These are phyloP conservation scores for Apiospora saccharicola DNA, from an alignment of 2,329 filamentous ascomycete genomes.

Conservation along the genomic window DNA sequence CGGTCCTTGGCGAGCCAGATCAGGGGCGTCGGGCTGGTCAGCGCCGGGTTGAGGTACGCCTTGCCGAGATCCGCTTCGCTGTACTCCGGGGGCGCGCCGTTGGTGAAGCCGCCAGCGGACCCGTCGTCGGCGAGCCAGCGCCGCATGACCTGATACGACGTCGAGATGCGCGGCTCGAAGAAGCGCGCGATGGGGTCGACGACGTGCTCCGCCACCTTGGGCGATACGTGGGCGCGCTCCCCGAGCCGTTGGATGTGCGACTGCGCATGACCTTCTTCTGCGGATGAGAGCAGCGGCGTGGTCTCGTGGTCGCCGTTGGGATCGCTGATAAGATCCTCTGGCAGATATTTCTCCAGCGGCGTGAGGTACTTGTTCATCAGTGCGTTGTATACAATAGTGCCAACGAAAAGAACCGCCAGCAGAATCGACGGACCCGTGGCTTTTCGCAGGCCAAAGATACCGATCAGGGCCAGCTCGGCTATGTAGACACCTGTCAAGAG, in stretches of 20 bases:
- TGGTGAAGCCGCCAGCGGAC: conserved; percentile 31
- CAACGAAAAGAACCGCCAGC: conserved; percentile 66
- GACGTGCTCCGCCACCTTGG: conserved; percentile 31
- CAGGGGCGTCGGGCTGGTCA: conserved; percentile 56
- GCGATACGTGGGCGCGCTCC: conserved; percentile 32
- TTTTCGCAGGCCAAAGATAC: conserved; percentile 69
- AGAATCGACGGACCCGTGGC: conserved; percentile 67
- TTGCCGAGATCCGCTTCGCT: conserved; percentile 38
- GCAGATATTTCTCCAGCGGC: conserved; percentile 41
- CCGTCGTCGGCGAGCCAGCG: conserved; percentile 34
- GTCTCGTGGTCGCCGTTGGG: neutral
- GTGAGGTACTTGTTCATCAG: conserved; percentile 42
- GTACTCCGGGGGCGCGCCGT: conserved; percentile 31
- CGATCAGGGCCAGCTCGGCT: conserved; percentile 71
- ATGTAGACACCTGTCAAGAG: conserved; percentile 77
- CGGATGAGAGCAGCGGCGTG: conserved; percentile 28
- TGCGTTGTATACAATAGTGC: conserved; percentile 68
- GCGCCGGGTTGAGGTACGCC: conserved; percentile 41
- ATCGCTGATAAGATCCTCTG: conserved; percentile 33
- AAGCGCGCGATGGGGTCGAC: conserved; percentile 38
- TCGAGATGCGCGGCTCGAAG: conserved; percentile 39
- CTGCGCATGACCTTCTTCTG: conserved; percentile 37
- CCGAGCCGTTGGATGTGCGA: conserved; percentile 37
- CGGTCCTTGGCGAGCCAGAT: conserved; percentile 73
- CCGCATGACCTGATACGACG: conserved; percentile 38